Evolutionary conservation across 140 eudicot species (phyloP), one percentile per base, ranked within the genome.

Genomic region (Bidens hawaiensis): DNA sequence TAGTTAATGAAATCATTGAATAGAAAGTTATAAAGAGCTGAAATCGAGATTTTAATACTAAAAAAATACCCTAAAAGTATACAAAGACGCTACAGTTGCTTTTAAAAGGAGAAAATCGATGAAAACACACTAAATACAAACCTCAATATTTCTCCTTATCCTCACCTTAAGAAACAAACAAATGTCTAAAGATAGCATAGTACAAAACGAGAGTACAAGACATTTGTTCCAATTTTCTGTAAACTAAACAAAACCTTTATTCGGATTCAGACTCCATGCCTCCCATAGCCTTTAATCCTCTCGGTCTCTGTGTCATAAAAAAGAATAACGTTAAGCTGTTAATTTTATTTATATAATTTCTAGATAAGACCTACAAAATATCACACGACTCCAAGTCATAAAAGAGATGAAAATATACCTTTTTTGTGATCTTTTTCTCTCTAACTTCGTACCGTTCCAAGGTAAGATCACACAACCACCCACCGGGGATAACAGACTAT

Each of bases 211-310:
- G 38, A 54, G 12, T 6, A 53, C 60, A 53, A 26, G 22, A 53
- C 38, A 53, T 26, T 14, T 6, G 60, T 26, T 53, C 1, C 19
- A 21, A 14, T n/a, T n/a, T n/a, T 53, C 38, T 53, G 38, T 53
- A 53, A 53, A 53, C 26, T 53, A 26, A 2, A 53, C 38, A n/a
- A 25, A 54, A 46, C 38, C 4, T 16, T 79, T 79, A 86, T 62
- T 89, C 97, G 0, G 97, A 90, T 6, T 90, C 97, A 0, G 97
- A 86, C 43, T 86, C 95, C 79, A 90, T 70, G 71, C 83, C 76
- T 38, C 89, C 95, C 97, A 90, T 86, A 7, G 95, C 94, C 76
- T 83, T 90, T 50, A 90, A 68, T 64, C 95, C 97, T 77, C 97
- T 83, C 34, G 97, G 94, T 75, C 95, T 90, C 59, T 52, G 59